Evolutionary conservation across 2,329 filamentous ascomycete genomes (phyloP).

Genomic region (Ophiostoma sp.): DNA sequence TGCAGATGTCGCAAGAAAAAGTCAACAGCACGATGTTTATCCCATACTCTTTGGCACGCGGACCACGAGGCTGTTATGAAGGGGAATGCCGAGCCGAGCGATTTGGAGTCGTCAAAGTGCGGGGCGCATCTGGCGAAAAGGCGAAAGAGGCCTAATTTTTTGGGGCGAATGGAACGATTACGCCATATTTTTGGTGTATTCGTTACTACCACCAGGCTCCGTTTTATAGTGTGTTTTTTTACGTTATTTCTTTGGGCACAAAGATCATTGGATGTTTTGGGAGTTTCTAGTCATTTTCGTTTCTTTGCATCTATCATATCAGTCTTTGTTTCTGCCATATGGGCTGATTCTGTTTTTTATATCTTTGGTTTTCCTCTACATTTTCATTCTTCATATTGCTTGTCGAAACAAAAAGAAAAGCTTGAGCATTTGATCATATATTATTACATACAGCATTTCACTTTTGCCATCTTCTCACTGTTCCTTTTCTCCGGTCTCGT

Average conservation of each 20-base stretch:
- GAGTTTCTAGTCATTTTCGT: background rate
- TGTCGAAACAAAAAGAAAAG: background rate
- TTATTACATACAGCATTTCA: background rate
- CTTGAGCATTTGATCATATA: background rate
- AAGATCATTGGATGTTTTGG: conserved; percentile 9
- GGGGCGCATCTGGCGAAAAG: background rate
- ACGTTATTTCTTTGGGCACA: background rate
- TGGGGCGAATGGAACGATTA: conserved; percentile 5
- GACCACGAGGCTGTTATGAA: conserved; percentile 10
- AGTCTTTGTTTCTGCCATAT: background rate
- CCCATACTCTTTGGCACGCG: no score
- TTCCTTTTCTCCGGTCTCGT: background rate
- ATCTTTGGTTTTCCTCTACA: background rate
- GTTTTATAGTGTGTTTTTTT: conserved; percentile 4
- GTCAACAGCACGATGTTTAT: no score
- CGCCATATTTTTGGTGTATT: conserved; percentile 18
- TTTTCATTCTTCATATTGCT: background rate
- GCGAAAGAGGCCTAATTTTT: conserved; percentile 4
- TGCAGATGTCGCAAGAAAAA: no score
- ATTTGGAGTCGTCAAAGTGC: background rate
- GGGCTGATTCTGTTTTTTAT: conserved; percentile 10
- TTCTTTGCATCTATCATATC: background rate
- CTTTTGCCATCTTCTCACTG: background rate
- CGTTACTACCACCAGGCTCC: background rate
- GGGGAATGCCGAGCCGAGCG: conserved; percentile 17